phyloP scores from a whole-genome alignment of 225 moss, liverwort and hornwort genomes.

The Climacium dendroides region DNA sequence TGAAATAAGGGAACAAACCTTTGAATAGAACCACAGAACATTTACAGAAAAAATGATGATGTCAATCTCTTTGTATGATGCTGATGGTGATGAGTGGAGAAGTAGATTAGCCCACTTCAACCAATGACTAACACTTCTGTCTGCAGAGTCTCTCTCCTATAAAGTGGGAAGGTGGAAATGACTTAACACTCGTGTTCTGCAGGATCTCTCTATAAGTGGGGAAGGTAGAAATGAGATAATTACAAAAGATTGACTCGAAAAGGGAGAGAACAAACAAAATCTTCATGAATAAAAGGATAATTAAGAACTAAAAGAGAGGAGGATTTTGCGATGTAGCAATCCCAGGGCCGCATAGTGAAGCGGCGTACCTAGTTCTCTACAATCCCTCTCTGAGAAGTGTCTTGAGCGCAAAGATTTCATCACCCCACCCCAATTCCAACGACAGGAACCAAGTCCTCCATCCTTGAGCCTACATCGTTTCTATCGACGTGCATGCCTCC shows the following conservation, averaged over 20 bases:
- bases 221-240: neutral
- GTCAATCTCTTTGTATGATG: conserved; percentile 30
- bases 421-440: conserved; percentile 48
- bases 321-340: neutral
- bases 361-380: conserved; percentile 20
- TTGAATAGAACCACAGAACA: neutral
- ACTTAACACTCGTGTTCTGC: conserved; percentile 5
- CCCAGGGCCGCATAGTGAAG: neutral
- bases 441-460: conserved; percentile 47
- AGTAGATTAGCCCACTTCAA: conserved; percentile 49
- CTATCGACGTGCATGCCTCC: conserved; percentile 33
- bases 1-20: neutral
- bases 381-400: conserved; percentile 1
- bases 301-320: neutral
- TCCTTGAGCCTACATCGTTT: conserved; percentile 31
- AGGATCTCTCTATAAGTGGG: conserved; percentile 1
- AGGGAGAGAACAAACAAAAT: neutral
- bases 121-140: conserved; percentile 27
- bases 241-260: neutral
- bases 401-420: conserved; percentile 3
- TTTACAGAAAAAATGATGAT: conserved; percentile 41
- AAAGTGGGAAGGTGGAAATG: neutral
- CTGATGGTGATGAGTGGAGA: conserved; percentile 35
- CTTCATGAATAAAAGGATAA: neutral
- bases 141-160: conserved; percentile 7